Conservation (phyloP, 495 filamentous ascomycete genomes). For the Thermochaetoides thermophila region DNA sequence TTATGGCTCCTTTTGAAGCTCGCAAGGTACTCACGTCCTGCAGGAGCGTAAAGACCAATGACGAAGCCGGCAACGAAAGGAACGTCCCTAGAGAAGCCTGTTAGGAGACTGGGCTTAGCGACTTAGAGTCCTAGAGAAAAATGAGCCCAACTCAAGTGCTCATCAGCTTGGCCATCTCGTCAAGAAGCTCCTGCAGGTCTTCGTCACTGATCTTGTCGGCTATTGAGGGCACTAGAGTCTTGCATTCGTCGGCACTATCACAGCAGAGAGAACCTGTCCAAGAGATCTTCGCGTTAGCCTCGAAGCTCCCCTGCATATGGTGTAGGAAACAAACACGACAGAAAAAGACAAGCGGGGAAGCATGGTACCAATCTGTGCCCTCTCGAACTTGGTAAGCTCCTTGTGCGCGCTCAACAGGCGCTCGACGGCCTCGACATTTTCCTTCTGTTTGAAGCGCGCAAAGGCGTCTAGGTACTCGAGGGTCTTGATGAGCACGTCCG, state of each 20-base stretch:
- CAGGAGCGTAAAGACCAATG: too few relatives aligned
- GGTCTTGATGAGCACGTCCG: slow-evolving; percentile 67
- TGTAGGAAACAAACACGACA: slow-evolving; percentile 2
- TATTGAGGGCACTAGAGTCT: slow-evolving; percentile 85
- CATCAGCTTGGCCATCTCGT: slow-evolving; percentile 71
- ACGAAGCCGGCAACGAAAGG: too few relatives aligned
- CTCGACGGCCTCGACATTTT: slow-evolving; percentile 87
- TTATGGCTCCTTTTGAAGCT: too few relatives aligned
- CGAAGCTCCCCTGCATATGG: too few relatives aligned
- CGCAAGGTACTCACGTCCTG: too few relatives aligned
- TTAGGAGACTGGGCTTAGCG: too few relatives aligned
- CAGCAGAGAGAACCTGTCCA: slow-evolving; percentile 71
- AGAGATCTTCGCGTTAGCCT: too few relatives aligned
- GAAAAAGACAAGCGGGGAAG: slow-evolving; percentile 1
- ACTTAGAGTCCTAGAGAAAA: too few relatives aligned
- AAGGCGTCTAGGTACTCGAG: slow-evolving; percentile 84
- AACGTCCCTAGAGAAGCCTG: too few relatives aligned
- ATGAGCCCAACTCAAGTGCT: slow-evolving; percentile 5
- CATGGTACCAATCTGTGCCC: slow-evolving; percentile 71
- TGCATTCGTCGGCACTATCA: slow-evolving; percentile 85
- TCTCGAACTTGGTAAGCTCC: slow-evolving; percentile 79
- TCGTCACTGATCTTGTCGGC: slow-evolving; percentile 76
- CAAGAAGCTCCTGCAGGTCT: slow-evolving; percentile 70
- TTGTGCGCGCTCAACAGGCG: slow-evolving; percentile 58
- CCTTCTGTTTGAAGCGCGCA: slow-evolving; percentile 84